Conservation (phyloP, 2,329 filamentous ascomycete species). For the Sarocladium brachiariae region DNA sequence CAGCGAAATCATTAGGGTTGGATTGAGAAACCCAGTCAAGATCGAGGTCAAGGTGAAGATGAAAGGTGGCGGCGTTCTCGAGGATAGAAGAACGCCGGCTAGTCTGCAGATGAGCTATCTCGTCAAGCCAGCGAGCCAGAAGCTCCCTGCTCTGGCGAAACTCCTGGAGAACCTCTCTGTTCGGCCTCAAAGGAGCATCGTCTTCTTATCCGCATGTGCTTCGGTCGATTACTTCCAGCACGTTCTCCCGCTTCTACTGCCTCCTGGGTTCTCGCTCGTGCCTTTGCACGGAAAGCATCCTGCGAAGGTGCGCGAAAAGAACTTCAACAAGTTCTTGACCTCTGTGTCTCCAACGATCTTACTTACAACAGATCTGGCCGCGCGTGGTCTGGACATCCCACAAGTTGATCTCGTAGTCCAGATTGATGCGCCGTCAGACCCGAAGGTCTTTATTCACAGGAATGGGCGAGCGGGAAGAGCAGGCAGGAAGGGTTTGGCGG, state of each 20-base stretch:
- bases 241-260: constrained; percentile 67
- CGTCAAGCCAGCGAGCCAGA: constrained; percentile 67
- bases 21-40: constrained; percentile 88
- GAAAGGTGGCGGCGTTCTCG: constrained; percentile 53
- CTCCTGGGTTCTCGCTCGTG: constrained; percentile 60
- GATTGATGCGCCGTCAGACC: constrained; percentile 74
- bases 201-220: constrained; percentile 91
- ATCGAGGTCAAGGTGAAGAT: constrained; percentile 87
- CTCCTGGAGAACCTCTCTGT: constrained; percentile 65
- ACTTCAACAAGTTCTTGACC: constrained; percentile 73
- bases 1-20: constrained; percentile 84
- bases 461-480: constrained; percentile 87
- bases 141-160: constrained; percentile 66
- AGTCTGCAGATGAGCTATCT: constrained; percentile 90
- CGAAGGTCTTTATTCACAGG: constrained; percentile 92
- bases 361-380: constrained; percentile 87
- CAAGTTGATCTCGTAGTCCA: constrained; percentile 88
- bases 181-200: constrained; percentile 74
- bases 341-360: constrained; percentile 72
- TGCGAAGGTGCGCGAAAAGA: constrained; percentile 79
- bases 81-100: constrained; percentile 84
- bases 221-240: constrained; percentile 91
- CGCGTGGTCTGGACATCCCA: constrained; percentile 85
- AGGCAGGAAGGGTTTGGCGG: constrained; percentile 74
- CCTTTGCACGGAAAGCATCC: constrained; percentile 90